phyloP scores from a whole-genome alignment of 1,139 yeast species.

The Meyerozyma sp. region DNA sequence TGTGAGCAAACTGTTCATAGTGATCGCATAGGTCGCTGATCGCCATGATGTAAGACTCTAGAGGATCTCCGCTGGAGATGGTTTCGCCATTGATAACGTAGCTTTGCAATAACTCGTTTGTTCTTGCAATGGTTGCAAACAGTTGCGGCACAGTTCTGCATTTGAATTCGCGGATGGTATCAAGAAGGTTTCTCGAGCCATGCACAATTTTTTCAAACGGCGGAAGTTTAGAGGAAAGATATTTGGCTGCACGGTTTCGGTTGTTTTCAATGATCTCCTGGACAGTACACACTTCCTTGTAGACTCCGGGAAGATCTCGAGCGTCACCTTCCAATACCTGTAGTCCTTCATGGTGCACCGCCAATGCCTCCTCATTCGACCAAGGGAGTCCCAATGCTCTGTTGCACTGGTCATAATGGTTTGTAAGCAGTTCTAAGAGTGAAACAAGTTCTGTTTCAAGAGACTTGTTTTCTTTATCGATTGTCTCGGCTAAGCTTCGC shows the following conservation, averaged over 20 bases:
- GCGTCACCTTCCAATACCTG: slow-evolving; percentile 32
- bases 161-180: neutral
- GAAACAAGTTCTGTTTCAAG: slow-evolving; percentile 70
- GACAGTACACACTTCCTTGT: slow-evolving; percentile 16
- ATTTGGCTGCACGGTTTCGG: neutral
- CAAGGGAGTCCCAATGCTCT: slow-evolving; percentile 25
- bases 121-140: neutral
- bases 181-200: neutral
- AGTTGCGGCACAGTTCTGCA: neutral
- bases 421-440: slow-evolving; percentile 64
- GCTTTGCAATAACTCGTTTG: neutral
- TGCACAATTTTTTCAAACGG: neutral
- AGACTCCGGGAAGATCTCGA: slow-evolving; percentile 27
- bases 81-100: neutral
- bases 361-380: slow-evolving; percentile 16
- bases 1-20: slow-evolving; percentile 29
- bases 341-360: slow-evolving; percentile 17
- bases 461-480: slow-evolving; percentile 34
- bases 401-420: slow-evolving; percentile 76
- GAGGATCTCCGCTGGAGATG: slow-evolving; percentile 8
- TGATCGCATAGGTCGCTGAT: slow-evolving; percentile 30
- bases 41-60: slow-evolving; percentile 20
- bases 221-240: neutral
- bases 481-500: slow-evolving; percentile 2
- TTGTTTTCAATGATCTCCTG: neutral